A percentile compares a stretch with the other conserved stretches of the same genome.
Evolutionary conservation across 2,329 filamentous ascomycete species (phyloP).

Genomic region (Malbranchea zuffiana): DNA sequence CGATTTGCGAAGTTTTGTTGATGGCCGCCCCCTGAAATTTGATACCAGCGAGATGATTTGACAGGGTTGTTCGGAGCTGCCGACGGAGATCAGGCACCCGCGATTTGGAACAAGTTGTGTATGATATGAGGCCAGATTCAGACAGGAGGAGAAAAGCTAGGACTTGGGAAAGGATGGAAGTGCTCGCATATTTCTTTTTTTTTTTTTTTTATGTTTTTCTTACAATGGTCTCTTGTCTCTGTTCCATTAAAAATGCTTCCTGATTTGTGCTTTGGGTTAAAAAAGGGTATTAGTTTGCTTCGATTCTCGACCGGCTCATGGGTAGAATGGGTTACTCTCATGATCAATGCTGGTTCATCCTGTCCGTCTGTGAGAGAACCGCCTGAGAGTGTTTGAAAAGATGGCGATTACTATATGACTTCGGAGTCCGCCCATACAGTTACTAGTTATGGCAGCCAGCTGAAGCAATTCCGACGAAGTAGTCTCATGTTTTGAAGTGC

Average conservation of each 20-base stretch:
- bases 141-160: constrained; percentile 2
- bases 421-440: too few relatives aligned
- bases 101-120: constrained; percentile 3
- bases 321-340: constrained; percentile 4
- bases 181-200: not conserved
- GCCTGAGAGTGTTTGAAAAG: too few relatives aligned
- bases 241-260: not conserved
- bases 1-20: not conserved
- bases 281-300: constrained; percentile 2
- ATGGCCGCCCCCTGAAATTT: not conserved
- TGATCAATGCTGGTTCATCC: too few relatives aligned
- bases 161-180: not conserved
- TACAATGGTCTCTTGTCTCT: not conserved
- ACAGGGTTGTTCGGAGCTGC: not conserved
- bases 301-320: constrained; percentile 2
- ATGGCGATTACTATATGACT: too few relatives aligned
- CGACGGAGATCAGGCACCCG: not conserved
- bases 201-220: not conserved
- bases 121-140: constrained; percentile 9
- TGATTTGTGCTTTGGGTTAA: constrained; percentile 1
- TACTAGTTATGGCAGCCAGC: too few relatives aligned
- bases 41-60: not conserved
- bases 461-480: too few relatives aligned
- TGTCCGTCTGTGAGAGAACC: too few relatives aligned
- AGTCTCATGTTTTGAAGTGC: too few relatives aligned